Evolutionary conservation across 2,329 filamentous ascomycete species (phyloP), one percentile per base, ranked within the genome.

Genomic region (Amphichorda felina): DNA sequence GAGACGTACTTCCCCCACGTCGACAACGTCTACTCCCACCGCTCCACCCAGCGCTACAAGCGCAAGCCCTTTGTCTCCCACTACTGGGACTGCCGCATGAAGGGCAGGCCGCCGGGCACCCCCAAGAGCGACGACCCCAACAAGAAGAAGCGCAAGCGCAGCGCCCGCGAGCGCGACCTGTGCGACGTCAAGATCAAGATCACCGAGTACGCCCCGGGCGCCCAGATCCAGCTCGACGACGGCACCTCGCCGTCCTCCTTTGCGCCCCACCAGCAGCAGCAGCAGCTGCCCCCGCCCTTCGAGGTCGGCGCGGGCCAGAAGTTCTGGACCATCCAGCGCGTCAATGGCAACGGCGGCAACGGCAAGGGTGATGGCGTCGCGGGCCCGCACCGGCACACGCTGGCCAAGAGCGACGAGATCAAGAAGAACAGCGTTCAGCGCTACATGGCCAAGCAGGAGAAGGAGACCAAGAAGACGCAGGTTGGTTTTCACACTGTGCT

Each of bases 101-200:
- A 88, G 57, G 83, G 83, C 17, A 70, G 83, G 1, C 82, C 82
- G 1, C 77, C 82, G 0, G 83, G 83, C 21, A 88, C 82, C 4
- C 79, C 80, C 40, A 87, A 88, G 53, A 83, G 80, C 1, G 75
- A 82, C 32, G 82, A 88, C 46, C 82, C 83, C 0, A 78, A 75
- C 52, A 87, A 86, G 63, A 87, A 85, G 66, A 87, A 86, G 56
- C 71, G 83, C 26, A 87, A 85, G 57, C 75, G 83, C 18, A 75
- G 70, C 25, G 79, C 79, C n/a, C 68, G 83, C 29, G 76, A 83
- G 54, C 68, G 80, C 10, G 80, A 87, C 57, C 66, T 87, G n/a
- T 89, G 83, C 53, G 82, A 88, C 54, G 82, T 88, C 43, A 88
- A 88, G 59, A 86, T 88, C 54, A 88, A 87, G 55, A 84, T 88